Evolutionary conservation across 345 rosid genomes (phyloP), one percentile per base, ranked within the genome.

Genomic region (Gossypium ekmanianum): DNA sequence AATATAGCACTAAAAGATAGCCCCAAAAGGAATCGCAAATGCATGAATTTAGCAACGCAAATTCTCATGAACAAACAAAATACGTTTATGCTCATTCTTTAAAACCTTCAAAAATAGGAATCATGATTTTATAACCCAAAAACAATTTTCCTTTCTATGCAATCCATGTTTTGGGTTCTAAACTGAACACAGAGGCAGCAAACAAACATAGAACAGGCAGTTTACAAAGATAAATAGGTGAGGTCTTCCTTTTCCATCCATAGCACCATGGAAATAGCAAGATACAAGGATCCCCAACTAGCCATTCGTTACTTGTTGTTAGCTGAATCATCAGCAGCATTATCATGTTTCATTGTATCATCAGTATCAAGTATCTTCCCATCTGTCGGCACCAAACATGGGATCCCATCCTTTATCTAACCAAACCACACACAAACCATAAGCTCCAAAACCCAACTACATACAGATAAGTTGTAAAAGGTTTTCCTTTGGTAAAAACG

Each of bases 361-460:
- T 55, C 84, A 14, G 45, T 70, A 47, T 83, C 91, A 24, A 90
- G 87, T 48, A 94, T 84, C 87, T 86, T 90, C 64, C 96, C 97
- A 76, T 94, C 97, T 71, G 70, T 83, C 29, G 97, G 97, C 70
- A 83, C 87, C 84, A 92, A 85, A 82, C 89, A 83, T 73, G 98
- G 98, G 52, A 94, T 83, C 75, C 97, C 94, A 81, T 85, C 88
- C 62, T 92, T 88, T 63, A 94, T 81, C 96, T 92, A 74, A 57
- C 22, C 41, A 41, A 74, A 52, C 10, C 44, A 9, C 34, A 64
- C 44, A 26, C 2, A 26, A 50, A 66, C 9, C 41, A 65, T 18
- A 3, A 11, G 18, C 11, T 22, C 57, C 14, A 50, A 57, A 55
- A 7, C 50, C 39, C 43, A 12, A 7, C 20, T 14, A 9, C 34